phyloP scores from a whole-genome alignment of 441 rosid species.

The Iberis amara region DNA sequence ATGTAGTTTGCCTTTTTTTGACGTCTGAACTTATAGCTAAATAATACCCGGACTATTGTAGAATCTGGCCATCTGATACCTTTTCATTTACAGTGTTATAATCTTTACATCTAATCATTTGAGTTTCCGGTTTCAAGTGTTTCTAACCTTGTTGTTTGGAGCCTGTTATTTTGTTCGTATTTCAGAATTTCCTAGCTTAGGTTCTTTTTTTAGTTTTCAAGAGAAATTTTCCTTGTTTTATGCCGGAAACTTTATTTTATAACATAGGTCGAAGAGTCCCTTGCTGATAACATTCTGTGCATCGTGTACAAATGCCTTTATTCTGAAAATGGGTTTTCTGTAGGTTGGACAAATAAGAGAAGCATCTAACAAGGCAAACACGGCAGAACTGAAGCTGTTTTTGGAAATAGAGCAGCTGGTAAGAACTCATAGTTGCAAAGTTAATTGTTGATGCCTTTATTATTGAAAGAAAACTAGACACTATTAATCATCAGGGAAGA shows the following conservation, averaged over 20 bases:
- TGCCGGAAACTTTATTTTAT: not conserved
- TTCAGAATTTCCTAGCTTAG: constrained; percentile 11
- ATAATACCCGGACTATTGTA: too few species aligned
- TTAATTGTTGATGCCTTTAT: constrained; percentile 17
- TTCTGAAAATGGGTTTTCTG: constrained; percentile 20
- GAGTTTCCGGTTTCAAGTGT: too few species aligned
- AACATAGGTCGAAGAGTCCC: constrained; percentile 4
- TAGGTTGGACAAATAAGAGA: constrained; percentile 69
- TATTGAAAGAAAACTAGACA: constrained; percentile 3
- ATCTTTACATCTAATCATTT: constrained; percentile 9
- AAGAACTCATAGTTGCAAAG: constrained; percentile 22
- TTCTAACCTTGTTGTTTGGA: too few species aligned
- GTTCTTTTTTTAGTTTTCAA: constrained; percentile 6
- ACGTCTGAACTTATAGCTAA: not conserved
- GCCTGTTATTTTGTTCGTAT: too few species aligned
- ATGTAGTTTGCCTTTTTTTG: constrained; percentile 16
- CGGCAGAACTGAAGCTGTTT: constrained; percentile 66
- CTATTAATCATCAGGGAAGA: constrained; percentile 15
- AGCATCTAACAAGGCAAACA: constrained; percentile 56
- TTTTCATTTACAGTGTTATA: constrained; percentile 4
- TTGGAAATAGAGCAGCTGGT: constrained; percentile 61
- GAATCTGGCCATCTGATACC: too few species aligned
- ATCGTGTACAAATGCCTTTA: constrained; percentile 8
- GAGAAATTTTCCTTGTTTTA: constrained; percentile 8
- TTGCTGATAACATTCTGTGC: constrained; percentile 3